Conservation (phyloP, 176 grass and related monocot species). For the Oropetium thomaeum region DNA sequence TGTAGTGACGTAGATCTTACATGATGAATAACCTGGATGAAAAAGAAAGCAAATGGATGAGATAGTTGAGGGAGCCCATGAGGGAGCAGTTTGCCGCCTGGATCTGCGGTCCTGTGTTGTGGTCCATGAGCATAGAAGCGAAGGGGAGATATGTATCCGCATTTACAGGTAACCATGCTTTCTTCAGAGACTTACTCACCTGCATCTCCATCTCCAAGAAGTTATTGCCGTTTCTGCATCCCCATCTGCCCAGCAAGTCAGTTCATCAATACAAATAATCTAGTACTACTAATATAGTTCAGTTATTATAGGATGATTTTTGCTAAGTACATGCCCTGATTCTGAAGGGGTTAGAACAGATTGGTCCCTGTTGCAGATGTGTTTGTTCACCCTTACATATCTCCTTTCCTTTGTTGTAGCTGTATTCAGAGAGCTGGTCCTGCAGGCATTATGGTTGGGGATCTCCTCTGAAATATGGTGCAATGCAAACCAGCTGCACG, state of each 20-base stretch:
- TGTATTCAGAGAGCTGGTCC: slow-evolving; percentile 19
- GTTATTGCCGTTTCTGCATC: not conserved
- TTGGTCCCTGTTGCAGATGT: not conserved
- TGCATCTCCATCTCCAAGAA: not conserved
- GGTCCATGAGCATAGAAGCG: slow-evolving; percentile 19
- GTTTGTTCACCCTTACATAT: not conserved
- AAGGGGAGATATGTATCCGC: not conserved
- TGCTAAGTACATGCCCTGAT: slow-evolving; percentile 1
- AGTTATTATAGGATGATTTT: not conserved
- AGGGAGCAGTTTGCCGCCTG: slow-evolving; percentile 23
- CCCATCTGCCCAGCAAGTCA: slow-evolving; percentile 12
- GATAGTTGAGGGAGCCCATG: slow-evolving; percentile 1
- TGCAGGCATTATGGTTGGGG: slow-evolving; percentile 16
- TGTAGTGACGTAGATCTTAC: no score
- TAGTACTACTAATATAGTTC: no score
- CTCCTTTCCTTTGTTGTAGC: not conserved
- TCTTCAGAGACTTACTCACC: slow-evolving; percentile 17
- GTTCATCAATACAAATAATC: slow-evolving; percentile 32
- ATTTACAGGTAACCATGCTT: slow-evolving; percentile 28
- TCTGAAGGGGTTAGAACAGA: slow-evolving; percentile 12
- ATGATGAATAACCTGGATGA: not conserved
- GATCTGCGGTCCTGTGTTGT: slow-evolving; percentile 13
- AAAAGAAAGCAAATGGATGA: slow-evolving; percentile 6
- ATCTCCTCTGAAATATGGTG: slow-evolving; percentile 16
- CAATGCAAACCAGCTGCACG: slow-evolving; percentile 36